Percentiles rank a stretch among this genome's conserved stretches.
Evolutionary conservation across 306 rosid species (phyloP).

Genomic region (Prunus salicina): DNA sequence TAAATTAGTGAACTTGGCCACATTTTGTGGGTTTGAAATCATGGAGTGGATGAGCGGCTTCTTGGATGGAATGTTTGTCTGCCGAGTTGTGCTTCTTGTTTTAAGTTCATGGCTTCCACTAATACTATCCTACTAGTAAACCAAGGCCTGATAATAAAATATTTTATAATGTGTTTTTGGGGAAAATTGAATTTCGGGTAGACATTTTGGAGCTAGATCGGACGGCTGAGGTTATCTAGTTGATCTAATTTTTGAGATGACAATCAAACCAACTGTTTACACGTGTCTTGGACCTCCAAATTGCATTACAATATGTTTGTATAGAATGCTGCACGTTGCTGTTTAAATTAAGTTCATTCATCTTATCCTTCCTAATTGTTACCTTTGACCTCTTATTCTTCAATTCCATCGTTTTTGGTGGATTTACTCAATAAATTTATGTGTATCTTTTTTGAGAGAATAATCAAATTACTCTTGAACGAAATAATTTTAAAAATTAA

Average conservation of each 20-base stretch:
- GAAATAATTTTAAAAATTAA: too few relatives aligned
- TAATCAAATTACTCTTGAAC: too few relatives aligned
- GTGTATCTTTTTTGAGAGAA: too few relatives aligned
- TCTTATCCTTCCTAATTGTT: not conserved
- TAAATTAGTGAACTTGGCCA: not conserved
- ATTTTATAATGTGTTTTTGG: not conserved
- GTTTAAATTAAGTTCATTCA: not conserved
- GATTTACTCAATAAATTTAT: not conserved
- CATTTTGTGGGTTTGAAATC: constrained; percentile 2
- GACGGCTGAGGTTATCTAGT: not conserved
- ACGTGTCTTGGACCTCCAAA: not conserved
- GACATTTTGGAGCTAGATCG: not conserved
- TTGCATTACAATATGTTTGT: not conserved
- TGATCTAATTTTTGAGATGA: constrained; percentile 15
- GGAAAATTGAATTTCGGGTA: not conserved
- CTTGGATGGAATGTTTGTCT: constrained; percentile 32
- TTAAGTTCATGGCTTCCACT: constrained; percentile 22
- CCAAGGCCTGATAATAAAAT: not conserved
- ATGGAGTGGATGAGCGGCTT: constrained; percentile 1
- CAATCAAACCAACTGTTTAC: not conserved
- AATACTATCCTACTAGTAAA: not conserved
- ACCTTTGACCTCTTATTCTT: not conserved
- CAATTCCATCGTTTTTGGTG: not conserved
- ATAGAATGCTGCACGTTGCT: not conserved
- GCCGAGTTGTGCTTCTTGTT: not conserved